Conservation (phyloP, 2,329 filamentous ascomycete genomes). For the Penicillium sp. region DNA sequence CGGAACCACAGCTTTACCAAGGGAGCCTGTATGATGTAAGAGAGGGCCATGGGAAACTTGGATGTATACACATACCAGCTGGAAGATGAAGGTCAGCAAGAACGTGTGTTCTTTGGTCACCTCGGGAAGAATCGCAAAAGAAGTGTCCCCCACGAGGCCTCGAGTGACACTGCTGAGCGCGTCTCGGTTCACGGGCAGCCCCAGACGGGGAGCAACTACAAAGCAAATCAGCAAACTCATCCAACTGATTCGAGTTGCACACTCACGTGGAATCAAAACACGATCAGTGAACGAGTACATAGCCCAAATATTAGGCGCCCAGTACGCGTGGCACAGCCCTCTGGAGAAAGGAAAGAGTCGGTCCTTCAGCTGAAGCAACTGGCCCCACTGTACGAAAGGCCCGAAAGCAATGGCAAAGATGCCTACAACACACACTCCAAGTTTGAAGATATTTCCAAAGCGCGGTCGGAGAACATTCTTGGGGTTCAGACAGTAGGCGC, state of each 20-base stretch:
- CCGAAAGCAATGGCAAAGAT: conserved; percentile 81
- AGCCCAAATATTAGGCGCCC: conserved; percentile 96
- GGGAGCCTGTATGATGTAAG: conserved; percentile 50
- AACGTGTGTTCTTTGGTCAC: conserved; percentile 78
- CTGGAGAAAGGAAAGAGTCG: conserved; percentile 90
- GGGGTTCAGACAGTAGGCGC: conserved; percentile 77
- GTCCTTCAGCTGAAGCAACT: conserved; percentile 76
- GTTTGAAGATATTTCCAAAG: conserved; percentile 74
- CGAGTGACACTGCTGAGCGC: conserved; percentile 86
- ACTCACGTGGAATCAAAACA: conserved; percentile 68
- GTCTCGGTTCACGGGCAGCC: conserved; percentile 64
- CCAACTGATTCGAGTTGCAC: neutral
- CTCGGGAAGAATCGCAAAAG: conserved; percentile 88
- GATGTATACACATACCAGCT: conserved; percentile 50
- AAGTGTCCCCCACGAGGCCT: conserved; percentile 85
- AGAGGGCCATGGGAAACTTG: conserved; percentile 4
- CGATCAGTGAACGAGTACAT: conserved; percentile 90
- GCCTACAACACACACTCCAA: conserved; percentile 65
- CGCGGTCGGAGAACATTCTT: conserved; percentile 70
- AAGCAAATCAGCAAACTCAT: conserved; percentile 29
- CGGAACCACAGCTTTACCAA: conserved; percentile 74
- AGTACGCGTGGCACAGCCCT: conserved; percentile 94
- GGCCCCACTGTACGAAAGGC: conserved; percentile 74
- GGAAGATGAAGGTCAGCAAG: conserved; percentile 72
- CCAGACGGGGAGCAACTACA: conserved; percentile 73